These are phyloP conservation scores for Dispira simplex DNA, from an alignment of 192 early-diverging fungal genomes.

Conservation along the genomic window DNA sequence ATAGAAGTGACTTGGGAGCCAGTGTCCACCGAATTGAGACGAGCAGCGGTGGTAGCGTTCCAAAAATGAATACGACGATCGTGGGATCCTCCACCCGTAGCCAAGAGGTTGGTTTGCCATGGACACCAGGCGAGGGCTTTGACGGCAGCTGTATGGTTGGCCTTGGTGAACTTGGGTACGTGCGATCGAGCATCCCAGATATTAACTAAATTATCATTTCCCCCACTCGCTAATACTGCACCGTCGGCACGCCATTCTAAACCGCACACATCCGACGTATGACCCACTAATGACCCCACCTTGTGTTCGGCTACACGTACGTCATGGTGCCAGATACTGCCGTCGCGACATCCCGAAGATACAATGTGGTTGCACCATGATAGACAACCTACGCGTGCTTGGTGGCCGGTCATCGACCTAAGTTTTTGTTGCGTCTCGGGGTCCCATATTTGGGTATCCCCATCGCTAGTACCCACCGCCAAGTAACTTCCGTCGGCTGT, in stretches of 20 bases:
- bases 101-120: constrained; percentile 69
- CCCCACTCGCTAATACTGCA: constrained; percentile 72
- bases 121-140: constrained; percentile 95
- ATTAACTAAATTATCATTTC: constrained; percentile 85
- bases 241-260: constrained; percentile 76
- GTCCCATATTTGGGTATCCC: constrained; percentile 87
- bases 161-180: constrained; percentile 49
- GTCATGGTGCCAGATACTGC: constrained; percentile 89
- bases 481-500: constrained; percentile 42
- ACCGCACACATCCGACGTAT: constrained; percentile 74
- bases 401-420: constrained; percentile 71
- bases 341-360: constrained; percentile 75
- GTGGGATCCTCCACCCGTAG: constrained; percentile 80
- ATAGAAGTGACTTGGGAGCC: constrained; percentile 88
- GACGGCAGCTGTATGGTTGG: constrained; percentile 76
- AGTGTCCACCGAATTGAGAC: constrained; percentile 54
- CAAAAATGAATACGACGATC: constrained; percentile 88
- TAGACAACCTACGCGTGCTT: constrained; percentile 65
- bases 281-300: constrained; percentile 46
- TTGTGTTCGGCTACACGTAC: constrained; percentile 80
- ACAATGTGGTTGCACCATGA: constrained; percentile 75
- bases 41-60: constrained; percentile 57
- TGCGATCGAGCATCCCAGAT: constrained; percentile 68
- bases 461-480: constrained; percentile 56
- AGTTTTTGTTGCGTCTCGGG: constrained; percentile 53